These are phyloP conservation scores for Claviceps sp. DNA, from an alignment of 2,329 filamentous ascomycete species.

Conservation along the genomic window DNA sequence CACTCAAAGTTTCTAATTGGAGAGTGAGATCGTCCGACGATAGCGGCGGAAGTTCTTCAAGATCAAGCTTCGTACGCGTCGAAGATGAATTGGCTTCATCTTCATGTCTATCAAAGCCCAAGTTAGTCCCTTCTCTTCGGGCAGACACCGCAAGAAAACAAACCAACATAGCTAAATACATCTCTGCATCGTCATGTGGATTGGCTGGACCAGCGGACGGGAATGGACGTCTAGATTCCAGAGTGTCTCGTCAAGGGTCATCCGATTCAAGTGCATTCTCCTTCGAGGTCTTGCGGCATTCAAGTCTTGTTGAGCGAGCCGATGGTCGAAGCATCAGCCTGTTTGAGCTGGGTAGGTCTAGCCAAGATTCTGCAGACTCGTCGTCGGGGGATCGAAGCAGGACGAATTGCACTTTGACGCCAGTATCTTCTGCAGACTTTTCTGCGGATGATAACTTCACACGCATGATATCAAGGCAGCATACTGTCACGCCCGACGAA, in stretches of 20 bases:
- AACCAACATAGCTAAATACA: background rate
- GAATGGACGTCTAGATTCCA: background rate
- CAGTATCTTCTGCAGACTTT: background rate
- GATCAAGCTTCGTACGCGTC: background rate
- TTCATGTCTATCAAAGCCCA: background rate
- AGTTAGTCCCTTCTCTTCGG: background rate
- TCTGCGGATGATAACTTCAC: background rate
- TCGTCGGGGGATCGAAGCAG: background rate
- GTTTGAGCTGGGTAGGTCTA: background rate
- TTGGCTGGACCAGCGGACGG: background rate
- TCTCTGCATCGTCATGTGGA: background rate
- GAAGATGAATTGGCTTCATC: background rate
- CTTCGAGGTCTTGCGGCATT: conserved; percentile 1
- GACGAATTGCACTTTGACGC: background rate
- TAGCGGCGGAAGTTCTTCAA: background rate
- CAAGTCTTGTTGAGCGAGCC: background rate
- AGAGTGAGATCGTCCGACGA: conserved; percentile 2
- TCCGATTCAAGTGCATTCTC: background rate
- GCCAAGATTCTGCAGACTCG: background rate
- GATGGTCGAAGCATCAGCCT: background rate
- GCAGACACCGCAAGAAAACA: background rate
- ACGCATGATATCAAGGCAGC: background rate
- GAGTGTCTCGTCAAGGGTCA: background rate
- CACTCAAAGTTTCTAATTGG: conserved; percentile 5
- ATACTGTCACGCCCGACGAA: conserved; percentile 1